These are phyloP conservation scores for Fraxinus platypoda DNA, from an alignment of 305 asterid species.

Conservation along the genomic window DNA sequence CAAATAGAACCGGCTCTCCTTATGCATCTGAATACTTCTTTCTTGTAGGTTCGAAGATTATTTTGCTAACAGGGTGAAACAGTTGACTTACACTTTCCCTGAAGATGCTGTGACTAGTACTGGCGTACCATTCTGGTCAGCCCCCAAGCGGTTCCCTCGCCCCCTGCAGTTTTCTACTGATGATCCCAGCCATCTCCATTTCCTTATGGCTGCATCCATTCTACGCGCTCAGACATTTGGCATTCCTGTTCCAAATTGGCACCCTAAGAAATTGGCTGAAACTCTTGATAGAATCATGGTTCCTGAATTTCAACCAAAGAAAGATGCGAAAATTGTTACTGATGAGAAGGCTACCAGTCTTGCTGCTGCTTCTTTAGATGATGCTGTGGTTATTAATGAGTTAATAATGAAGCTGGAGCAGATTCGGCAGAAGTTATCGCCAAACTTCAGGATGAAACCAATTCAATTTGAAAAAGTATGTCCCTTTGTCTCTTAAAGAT, in stretches of 20 bases:
- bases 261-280: slow-evolving; percentile 68
- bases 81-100: slow-evolving; percentile 81
- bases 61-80: slow-evolving; percentile 77
- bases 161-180: slow-evolving; percentile 63
- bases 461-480: slow-evolving; percentile 91
- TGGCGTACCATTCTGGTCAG: slow-evolving; percentile 94
- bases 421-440: slow-evolving; percentile 44
- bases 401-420: slow-evolving; percentile 68
- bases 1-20: not conserved
- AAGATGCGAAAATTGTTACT: slow-evolving; percentile 71
- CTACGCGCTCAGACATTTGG: slow-evolving; percentile 94
- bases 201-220: slow-evolving; percentile 69
- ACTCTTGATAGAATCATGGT: slow-evolving; percentile 67
- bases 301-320: slow-evolving; percentile 73
- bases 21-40: slow-evolving; percentile 16
- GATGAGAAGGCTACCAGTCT: slow-evolving; percentile 92
- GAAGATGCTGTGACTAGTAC: slow-evolving; percentile 91
- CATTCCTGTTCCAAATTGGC: slow-evolving; percentile 84
- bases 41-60: slow-evolving; percentile 83
- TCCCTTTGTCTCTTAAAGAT: not conserved
- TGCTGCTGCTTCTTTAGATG: slow-evolving; percentile 76
- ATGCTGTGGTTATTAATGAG: slow-evolving; percentile 72
- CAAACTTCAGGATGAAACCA: slow-evolving; percentile 81
- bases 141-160: slow-evolving; percentile 87
- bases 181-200: slow-evolving; percentile 89